These are phyloP conservation scores for Skeletonema grethae DNA, from an alignment of 108 stramenopile genomes.

Conservation along the genomic window DNA sequence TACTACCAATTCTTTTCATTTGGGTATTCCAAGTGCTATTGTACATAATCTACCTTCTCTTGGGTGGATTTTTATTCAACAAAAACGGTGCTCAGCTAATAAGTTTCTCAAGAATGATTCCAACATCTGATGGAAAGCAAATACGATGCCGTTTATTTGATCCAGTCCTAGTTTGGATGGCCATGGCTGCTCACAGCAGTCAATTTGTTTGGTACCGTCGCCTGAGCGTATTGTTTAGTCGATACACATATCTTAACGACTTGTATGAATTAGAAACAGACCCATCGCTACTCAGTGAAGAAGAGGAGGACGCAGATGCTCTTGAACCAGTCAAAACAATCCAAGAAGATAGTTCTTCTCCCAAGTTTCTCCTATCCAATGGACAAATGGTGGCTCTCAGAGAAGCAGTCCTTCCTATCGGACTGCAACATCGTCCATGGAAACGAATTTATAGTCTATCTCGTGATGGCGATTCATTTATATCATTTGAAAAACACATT, in stretches of 20 bases:
- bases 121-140: conserved; percentile 2
- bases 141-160: conserved; percentile 40
- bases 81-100: background rate
- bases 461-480: conserved; percentile 86
- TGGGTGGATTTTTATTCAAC: conserved; percentile 39
- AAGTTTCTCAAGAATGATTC: conserved; percentile 18
- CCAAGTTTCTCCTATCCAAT: conserved; percentile 28
- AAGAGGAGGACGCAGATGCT: conserved; percentile 7
- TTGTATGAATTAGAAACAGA: conserved; percentile 23
- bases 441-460: conserved; percentile 74
- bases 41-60: conserved; percentile 47
- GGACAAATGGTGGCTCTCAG: conserved; percentile 49
- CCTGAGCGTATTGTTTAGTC: conserved; percentile 77
- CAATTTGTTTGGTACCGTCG: conserved; percentile 92
- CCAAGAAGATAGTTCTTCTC: conserved; percentile 25
- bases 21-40: conserved; percentile 49
- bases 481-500: conserved; percentile 62
- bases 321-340: conserved; percentile 22
- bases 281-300: conserved; percentile 6
- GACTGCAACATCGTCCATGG: conserved; percentile 71
- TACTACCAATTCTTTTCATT: conserved; percentile 31
- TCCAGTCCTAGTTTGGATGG: conserved; percentile 66
- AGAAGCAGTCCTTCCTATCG: conserved; percentile 57
- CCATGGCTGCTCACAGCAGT: conserved; percentile 78
- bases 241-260: conserved; percentile 79